Conservation (phyloP, 2,329 filamentous ascomycete species). For the Talaromyces sp. region DNA sequence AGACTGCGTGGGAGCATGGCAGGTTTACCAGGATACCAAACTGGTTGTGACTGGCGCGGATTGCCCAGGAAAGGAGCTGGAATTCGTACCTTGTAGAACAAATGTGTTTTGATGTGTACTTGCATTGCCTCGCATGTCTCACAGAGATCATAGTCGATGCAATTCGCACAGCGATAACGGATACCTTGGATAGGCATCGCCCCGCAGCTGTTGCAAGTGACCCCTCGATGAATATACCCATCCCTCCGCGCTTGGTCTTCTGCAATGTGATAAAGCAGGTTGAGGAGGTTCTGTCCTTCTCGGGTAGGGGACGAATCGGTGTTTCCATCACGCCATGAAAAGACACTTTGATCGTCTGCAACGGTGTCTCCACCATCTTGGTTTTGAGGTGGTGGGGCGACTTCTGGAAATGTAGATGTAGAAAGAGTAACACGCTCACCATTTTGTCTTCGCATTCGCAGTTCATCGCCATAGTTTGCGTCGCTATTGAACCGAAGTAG, state of each 20-base stretch:
- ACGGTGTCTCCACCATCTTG: conserved; percentile 40
- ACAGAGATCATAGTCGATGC: conserved; percentile 92
- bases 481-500: conserved; percentile 44
- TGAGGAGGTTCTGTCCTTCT: conserved; percentile 78
- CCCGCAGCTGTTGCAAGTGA: conserved; percentile 87
- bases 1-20: conserved; percentile 69
- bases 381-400: conserved; percentile 26
- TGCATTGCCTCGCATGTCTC: conserved; percentile 77
- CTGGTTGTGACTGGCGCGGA: conserved; percentile 75
- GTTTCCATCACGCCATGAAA: conserved; percentile 48
- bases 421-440: conserved; percentile 43
- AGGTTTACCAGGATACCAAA: conserved; percentile 88
- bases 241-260: conserved; percentile 88
- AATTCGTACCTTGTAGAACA: conserved; percentile 94
- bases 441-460: conserved; percentile 42
- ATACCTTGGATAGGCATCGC: conserved; percentile 88
- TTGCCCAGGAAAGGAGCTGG: conserved; percentile 81
- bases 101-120: conserved; percentile 84
- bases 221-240: conserved; percentile 88
- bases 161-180: conserved; percentile 93
- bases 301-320: conserved; percentile 44
- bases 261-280: conserved; percentile 85
- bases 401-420: conserved; percentile 36
- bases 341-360: conserved; percentile 48
- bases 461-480: conserved; percentile 42